Conservation (phyloP, 441 rosid genomes). For the Francoa sonchifolia region DNA sequence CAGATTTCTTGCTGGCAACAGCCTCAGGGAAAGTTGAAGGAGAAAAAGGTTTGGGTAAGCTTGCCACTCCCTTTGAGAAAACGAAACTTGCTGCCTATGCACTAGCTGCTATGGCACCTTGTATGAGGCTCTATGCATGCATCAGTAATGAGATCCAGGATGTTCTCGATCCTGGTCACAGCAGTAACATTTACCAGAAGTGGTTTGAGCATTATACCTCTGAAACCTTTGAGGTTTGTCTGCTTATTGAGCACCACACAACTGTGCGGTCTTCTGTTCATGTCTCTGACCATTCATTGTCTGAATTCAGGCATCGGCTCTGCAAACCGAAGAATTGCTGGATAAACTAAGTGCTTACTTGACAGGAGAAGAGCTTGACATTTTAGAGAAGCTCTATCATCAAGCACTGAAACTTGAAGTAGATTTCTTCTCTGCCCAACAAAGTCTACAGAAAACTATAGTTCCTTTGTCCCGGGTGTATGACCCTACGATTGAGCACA, state of each 20-base stretch:
- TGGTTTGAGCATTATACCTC: constrained; percentile 23
- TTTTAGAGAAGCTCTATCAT: constrained; percentile 83
- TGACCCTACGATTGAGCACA: constrained; percentile 35
- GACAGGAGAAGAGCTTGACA: constrained; percentile 91
- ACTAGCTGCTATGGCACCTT: constrained; percentile 24
- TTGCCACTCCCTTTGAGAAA: constrained; percentile 32
- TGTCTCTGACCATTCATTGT: constrained; percentile 12
- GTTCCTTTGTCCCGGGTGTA: constrained; percentile 57
- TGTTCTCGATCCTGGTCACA: constrained; percentile 17
- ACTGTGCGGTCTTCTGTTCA: constrained; percentile 6
- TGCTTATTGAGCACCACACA: constrained; percentile 2
- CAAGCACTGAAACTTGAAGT: constrained; percentile 97
- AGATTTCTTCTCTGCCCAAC: constrained; percentile 79
- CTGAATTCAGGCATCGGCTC: constrained; percentile 60
- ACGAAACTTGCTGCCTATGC: constrained; percentile 26
- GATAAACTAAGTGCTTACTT: constrained; percentile 83
- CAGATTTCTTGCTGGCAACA: constrained; percentile 20
- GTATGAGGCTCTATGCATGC: constrained; percentile 20
- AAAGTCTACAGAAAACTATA: constrained; percentile 45
- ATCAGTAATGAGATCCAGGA: constrained; percentile 21
- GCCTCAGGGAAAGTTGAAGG: constrained; percentile 27
- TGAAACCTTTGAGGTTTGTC: constrained; percentile 17
- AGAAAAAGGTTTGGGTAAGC: constrained; percentile 23
- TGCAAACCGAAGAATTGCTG: constrained; percentile 84
- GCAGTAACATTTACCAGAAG: constrained; percentile 25